Base-by-base conservation (phyloP, 495 filamentous ascomycete genomes). In the Usnea hakonensis region DNA sequence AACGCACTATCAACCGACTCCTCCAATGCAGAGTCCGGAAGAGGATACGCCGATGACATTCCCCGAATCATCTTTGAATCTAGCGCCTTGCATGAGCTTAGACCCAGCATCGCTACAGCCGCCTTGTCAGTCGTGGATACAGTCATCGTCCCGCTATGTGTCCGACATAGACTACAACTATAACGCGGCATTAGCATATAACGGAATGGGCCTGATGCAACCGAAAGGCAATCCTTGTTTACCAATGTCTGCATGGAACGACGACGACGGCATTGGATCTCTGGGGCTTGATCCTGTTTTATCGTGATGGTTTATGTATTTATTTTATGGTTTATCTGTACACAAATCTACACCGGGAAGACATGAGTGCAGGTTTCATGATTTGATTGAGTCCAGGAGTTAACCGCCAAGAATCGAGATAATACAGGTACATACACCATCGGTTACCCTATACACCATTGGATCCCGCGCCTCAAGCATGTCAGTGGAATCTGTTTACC, bases 1-100 rank as follows among this genome's bases (percentile, higher is more conserved):
- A 8, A 61, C 50, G 19, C 65, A 57, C 2, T 62, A 55, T 46
- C 60, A 59, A 55, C 50, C 57, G 40, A 63, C 56, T n/a, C 53
- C 55, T 17, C 44, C 57, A 35, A 35, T 48, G n/a, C 64, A 21
- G 16, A 62, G 48, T 33, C 55, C 44, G 30, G 41, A 40, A 43
- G 57, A 43, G 50, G 48, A 57, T 40, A 40, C 5, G 26, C 19
- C 37, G 16, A 46, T 57, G n/a, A 56, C 33, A 3, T 56, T 46
- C 26, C 32, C 53, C 21, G 60, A 21, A 7, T 40, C 41, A 32
- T 30, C 48, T 14, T 7, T 57, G 35, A 43, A 35, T 37, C 28
- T 62, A 33, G 53, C 26, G 21, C 38, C 40, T 28, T 44, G 52
- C 9, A 62, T 57, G 53, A 32, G 41, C 28, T 28, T 61, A 50